Evolutionary conservation across 2,329 filamentous ascomycete species (phyloP), one percentile per base, ranked within the genome.

Genomic region (Calonectria leucothoes): DNA sequence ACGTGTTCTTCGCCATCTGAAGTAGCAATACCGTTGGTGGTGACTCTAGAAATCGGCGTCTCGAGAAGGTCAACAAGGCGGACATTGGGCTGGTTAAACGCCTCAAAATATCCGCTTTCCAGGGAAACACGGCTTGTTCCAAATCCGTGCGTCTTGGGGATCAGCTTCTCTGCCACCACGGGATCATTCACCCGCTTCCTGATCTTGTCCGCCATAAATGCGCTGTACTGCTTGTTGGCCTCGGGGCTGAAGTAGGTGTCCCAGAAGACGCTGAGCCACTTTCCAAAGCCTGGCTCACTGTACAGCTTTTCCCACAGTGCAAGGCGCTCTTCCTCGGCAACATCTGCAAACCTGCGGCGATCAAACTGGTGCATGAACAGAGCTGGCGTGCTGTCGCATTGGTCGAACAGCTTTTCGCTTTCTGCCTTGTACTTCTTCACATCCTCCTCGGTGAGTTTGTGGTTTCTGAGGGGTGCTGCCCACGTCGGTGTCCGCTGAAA

Each of bases 401-500:
- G 68, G 12, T 75, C 29, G 15, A 76, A 78, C 1, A 78, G 33
- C 1, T 66, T 25, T 2, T 78, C 72, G 49, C 76, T 78, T 6
- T 77, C 70, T 2, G 69, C 64, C 39, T 73, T 76, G 1, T 74
- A 52, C 1, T 72, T 52, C 7, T 14, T 27, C 72, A 78, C 78
- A 4, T 74, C 48, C 17, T 78, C 69, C 0, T 65, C 1, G 0
- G 76, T 70, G 17, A 82, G 80, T 1, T 70, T 59, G 0, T 49
- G 42, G 11, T 80, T 80, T 8, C 70, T 72, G 0, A 81, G 73
- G 3, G 81, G 81, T 12, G 76, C 76, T 0, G 78, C 74, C 78
- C 75, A 81, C 35, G 77, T 81, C 11, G 81, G 73, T 0, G 79
- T 82, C 2, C 82, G 76, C 23, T 83, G 82, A 33, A 83, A 83